phyloP scores from a whole-genome alignment of 2,329 filamentous ascomycete genomes.

The Beauveria brongniartii region DNA sequence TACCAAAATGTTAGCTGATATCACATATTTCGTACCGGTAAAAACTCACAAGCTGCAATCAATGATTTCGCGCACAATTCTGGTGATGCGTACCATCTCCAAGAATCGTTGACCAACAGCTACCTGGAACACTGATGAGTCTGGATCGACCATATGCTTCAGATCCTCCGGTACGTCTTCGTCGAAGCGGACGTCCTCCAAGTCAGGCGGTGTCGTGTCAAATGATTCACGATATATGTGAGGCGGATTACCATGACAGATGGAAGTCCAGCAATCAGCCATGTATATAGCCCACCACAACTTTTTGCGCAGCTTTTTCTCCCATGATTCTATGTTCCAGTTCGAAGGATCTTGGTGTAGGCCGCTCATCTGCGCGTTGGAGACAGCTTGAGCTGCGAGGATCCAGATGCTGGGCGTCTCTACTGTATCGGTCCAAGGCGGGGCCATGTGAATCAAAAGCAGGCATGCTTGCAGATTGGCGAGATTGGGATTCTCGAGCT shows the following conservation, averaged over 20 bases:
- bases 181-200: constrained; percentile 35
- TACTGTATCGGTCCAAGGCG: constrained; percentile 36
- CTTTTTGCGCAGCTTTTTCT: constrained; percentile 34
- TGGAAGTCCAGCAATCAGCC: constrained; percentile 36
- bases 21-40: not conserved
- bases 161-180: constrained; percentile 32
- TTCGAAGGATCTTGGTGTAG: constrained; percentile 34
- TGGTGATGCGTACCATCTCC: constrained; percentile 25
- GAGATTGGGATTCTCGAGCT: constrained; percentile 39
- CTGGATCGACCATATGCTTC: constrained; percentile 26
- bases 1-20: constrained; percentile 12
- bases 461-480: constrained; percentile 39
- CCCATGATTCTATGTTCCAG: constrained; percentile 35
- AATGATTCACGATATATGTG: constrained; percentile 34
- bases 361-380: constrained; percentile 37
- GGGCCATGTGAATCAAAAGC: constrained; percentile 35
- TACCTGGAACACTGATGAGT: constrained; percentile 24
- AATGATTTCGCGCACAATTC: constrained; percentile 24
- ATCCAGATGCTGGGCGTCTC: constrained; percentile 39
- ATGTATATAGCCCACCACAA: constrained; percentile 38
- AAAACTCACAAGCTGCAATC: constrained; percentile 26
- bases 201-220: constrained; percentile 28
- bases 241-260: constrained; percentile 39
- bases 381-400: constrained; percentile 33
- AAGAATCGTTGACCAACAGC: constrained; percentile 30